Percentiles rank a stretch among this genome's conserved stretches.
Conservation (phyloP, 179 eudicot species). For the Drosera spatulata region DNA sequence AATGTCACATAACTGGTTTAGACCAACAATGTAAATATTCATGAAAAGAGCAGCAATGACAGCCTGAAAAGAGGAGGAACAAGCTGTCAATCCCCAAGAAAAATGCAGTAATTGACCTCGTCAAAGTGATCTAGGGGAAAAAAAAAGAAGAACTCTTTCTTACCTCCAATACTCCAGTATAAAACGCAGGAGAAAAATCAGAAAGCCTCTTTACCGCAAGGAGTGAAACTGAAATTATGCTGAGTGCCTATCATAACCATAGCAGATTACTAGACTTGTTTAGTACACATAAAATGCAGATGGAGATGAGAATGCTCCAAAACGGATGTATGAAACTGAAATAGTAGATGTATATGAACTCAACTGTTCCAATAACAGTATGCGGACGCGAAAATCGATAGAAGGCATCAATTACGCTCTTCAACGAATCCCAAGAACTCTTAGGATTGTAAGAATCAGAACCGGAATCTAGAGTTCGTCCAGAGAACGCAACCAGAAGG, state of each 20-base stretch:
- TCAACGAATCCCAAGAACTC: slow-evolving; percentile 32
- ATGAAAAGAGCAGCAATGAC: slow-evolving; percentile 87
- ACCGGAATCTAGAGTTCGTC: slow-evolving; percentile 57
- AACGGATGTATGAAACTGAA: not conserved
- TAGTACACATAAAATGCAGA: not conserved
- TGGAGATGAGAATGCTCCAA: not conserved
- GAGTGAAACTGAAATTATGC: slow-evolving; percentile 96
- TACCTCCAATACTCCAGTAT: slow-evolving; percentile 80
- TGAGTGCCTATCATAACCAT: slow-evolving; percentile 66
- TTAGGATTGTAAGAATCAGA: slow-evolving; percentile 33
- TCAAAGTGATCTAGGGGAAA: not conserved
- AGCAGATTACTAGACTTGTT: not conserved
- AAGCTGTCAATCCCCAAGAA: not conserved
- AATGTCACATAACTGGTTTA: slow-evolving; percentile 87
- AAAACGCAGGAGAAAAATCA: slow-evolving; percentile 72
- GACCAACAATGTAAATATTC: slow-evolving; percentile 94
- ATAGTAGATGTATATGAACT: slow-evolving; percentile 9
- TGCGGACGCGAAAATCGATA: slow-evolving; percentile 94
- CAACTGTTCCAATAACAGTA: slow-evolving; percentile 93
- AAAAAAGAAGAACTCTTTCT: slow-evolving; percentile 5
- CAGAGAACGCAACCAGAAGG: slow-evolving; percentile 33
- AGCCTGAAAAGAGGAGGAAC: slow-evolving; percentile 48
- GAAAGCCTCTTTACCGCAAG: slow-evolving; percentile 82
- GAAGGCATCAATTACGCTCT: slow-evolving; percentile 57
- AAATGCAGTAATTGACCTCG: not conserved